These are phyloP conservation scores for Paraphaeosphaeria minitans DNA, from an alignment of 2,329 filamentous ascomycete genomes.

Conservation along the genomic window DNA sequence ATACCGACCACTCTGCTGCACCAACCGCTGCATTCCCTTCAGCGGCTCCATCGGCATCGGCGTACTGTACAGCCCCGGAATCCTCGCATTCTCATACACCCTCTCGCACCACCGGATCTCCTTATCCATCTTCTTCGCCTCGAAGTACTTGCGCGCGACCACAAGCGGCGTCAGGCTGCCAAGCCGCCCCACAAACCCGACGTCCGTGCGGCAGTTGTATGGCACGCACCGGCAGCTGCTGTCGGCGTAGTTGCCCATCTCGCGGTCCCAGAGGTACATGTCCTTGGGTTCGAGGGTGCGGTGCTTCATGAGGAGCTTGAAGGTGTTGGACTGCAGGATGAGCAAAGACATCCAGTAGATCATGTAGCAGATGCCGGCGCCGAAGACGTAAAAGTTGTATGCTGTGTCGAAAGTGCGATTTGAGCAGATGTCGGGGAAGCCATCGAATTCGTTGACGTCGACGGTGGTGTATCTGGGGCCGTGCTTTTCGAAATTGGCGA, in stretches of 20 bases:
- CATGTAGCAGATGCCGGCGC: slow-evolving; percentile 40
- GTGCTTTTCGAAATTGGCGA: slow-evolving; percentile 36
- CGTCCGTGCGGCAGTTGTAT: slow-evolving; percentile 33
- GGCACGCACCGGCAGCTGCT: slow-evolving; percentile 41
- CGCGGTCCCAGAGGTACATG: slow-evolving; percentile 38
- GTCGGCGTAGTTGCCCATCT: slow-evolving; percentile 39
- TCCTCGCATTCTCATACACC: slow-evolving; percentile 35
- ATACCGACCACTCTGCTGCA: slow-evolving; percentile 27
- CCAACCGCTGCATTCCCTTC: slow-evolving; percentile 32
- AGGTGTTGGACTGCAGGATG: slow-evolving; percentile 43
- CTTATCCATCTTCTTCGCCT: slow-evolving; percentile 30
- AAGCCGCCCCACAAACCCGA: slow-evolving; percentile 41
- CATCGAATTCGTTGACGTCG: slow-evolving; percentile 27
- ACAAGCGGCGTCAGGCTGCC: slow-evolving; percentile 42
- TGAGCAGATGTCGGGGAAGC: slow-evolving; percentile 33
- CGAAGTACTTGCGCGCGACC: slow-evolving; percentile 43
- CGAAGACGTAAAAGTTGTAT: slow-evolving; percentile 40
- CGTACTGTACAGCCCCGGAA: slow-evolving; percentile 39
- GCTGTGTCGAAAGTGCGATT: slow-evolving; percentile 37
- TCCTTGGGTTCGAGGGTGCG: slow-evolving; percentile 36
- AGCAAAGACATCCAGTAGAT: slow-evolving; percentile 47
- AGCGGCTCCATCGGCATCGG: slow-evolving; percentile 34
- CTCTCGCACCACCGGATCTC: slow-evolving; percentile 39
- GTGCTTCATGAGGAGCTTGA: slow-evolving; percentile 32
- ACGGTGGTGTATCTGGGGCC: slow-evolving; percentile 38